phyloP scores from a whole-genome alignment of 768 basidiomycete genomes.

The Suillus tomentosus region DNA sequence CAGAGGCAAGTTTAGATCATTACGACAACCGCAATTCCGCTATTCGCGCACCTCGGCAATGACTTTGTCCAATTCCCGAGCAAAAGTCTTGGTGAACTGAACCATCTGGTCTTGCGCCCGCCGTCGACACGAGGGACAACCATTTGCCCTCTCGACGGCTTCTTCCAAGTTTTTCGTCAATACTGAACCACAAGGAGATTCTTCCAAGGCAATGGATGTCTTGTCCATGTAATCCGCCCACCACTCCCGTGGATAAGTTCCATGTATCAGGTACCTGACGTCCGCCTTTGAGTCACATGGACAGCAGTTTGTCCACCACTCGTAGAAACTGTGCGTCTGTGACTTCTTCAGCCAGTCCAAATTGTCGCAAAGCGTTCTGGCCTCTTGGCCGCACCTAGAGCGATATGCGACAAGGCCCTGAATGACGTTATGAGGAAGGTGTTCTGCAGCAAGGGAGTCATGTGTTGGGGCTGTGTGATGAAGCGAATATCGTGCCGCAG shows the following conservation, averaged over 20 bases:
- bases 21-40: neutral
- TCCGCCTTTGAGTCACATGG: slow-evolving; percentile 25
- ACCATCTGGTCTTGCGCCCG: slow-evolving; percentile 21
- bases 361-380: slow-evolving; percentile 21
- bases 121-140: slow-evolving; percentile 24
- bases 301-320: slow-evolving; percentile 34
- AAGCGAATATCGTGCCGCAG: slow-evolving; percentile 32
- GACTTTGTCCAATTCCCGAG: slow-evolving; percentile 22
- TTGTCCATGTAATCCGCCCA: slow-evolving; percentile 35
- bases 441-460: slow-evolving; percentile 4
- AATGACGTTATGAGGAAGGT: slow-evolving; percentile 18
- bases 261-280: slow-evolving; percentile 27
- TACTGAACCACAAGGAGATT: slow-evolving; percentile 26
- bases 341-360: slow-evolving; percentile 26
- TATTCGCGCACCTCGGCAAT: slow-evolving; percentile 22
- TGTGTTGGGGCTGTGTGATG: slow-evolving; percentile 16
- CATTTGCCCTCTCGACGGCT: slow-evolving; percentile 21
- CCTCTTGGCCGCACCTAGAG: slow-evolving; percentile 21
- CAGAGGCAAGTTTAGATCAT: neutral
- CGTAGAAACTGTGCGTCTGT: slow-evolving; percentile 26
- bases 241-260: slow-evolving; percentile 32
- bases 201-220: slow-evolving; percentile 21
- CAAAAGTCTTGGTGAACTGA: slow-evolving; percentile 28
- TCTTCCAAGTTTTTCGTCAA: slow-evolving; percentile 20
- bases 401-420: slow-evolving; percentile 24